phyloP scores from a whole-genome alignment of 148 eudicot species.

The Mesembryanthemum crystallinum region DNA sequence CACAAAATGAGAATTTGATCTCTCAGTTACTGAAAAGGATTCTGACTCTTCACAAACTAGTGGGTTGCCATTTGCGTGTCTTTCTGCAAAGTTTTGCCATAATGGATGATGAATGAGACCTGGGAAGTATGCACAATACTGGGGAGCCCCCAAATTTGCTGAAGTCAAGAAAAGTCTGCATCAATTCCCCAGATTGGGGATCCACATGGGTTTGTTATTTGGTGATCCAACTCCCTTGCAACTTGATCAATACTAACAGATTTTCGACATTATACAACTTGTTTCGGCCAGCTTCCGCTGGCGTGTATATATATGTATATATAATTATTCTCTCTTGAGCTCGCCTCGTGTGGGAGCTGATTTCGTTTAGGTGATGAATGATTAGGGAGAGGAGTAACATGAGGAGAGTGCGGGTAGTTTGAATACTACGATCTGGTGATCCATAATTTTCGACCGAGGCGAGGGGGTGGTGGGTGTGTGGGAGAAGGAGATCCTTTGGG shows the following conservation, averaged over 20 bases:
- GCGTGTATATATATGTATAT: too few species aligned
- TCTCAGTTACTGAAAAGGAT: too few species aligned
- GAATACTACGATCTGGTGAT: conserved; percentile 19
- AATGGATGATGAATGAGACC: not conserved
- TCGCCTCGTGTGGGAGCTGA: not conserved
- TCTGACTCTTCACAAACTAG: too few species aligned
- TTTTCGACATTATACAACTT: conserved; percentile 4
- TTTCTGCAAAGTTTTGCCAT: too few species aligned
- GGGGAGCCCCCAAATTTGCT: conserved; percentile 13
- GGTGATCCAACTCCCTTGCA: conserved; percentile 18
- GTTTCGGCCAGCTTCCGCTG: conserved; percentile 7
- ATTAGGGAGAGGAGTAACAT: conserved; percentile 13
- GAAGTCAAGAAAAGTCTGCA: conserved; percentile 1
- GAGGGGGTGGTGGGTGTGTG: not conserved
- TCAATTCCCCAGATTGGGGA: conserved; percentile 22
- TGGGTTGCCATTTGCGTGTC: too few species aligned
- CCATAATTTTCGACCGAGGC: conserved; percentile 36
- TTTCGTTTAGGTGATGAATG: conserved; percentile 29
- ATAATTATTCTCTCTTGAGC: not conserved
- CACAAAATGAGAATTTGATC: too few species aligned
- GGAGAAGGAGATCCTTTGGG: not conserved
- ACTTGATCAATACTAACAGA: conserved; percentile 14
- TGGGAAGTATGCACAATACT: not conserved
- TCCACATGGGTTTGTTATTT: conserved; percentile 27
- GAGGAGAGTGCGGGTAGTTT: not conserved